Conservation (phyloP, 805 yeast species). For the Pichia ethanolica region DNA sequence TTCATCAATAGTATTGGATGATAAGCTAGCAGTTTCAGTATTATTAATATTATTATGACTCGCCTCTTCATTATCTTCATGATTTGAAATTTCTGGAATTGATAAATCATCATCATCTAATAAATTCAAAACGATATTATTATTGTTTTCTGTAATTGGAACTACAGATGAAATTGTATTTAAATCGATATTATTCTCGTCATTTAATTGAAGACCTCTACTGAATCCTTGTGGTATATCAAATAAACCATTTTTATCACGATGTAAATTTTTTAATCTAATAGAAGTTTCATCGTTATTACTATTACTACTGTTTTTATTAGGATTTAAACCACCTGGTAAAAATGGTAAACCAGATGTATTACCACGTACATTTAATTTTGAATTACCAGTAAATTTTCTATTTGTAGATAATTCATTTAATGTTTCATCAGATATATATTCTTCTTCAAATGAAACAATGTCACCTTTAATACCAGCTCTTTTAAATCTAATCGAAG, state of each 20-base stretch:
- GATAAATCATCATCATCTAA: not conserved
- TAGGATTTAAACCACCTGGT: conserved; percentile 64
- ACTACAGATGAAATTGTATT: conserved; percentile 3
- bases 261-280: conserved; percentile 41
- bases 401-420: conserved; percentile 71
- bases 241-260: conserved; percentile 67
- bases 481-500: conserved; percentile 62
- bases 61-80: not conserved
- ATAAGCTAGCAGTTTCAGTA: not conserved
- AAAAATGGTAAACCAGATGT: conserved; percentile 78
- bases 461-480: conserved; percentile 69
- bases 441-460: conserved; percentile 54
- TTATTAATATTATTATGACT: not conserved
- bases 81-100: not conserved
- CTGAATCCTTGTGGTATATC: conserved; percentile 77
- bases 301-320: conserved; percentile 19
- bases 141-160: no score
- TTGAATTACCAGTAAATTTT: conserved; percentile 53
- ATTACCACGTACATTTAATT: conserved; percentile 55
- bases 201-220: conserved; percentile 49
- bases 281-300: conserved; percentile 25
- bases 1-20: conserved; percentile 17
- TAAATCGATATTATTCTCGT: conserved; percentile 7
- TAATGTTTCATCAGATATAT: conserved; percentile 27
- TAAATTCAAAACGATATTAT: not conserved